phyloP scores from a whole-genome alignment of 2,329 filamentous ascomycete genomes.

The Claviceps arundinis region DNA sequence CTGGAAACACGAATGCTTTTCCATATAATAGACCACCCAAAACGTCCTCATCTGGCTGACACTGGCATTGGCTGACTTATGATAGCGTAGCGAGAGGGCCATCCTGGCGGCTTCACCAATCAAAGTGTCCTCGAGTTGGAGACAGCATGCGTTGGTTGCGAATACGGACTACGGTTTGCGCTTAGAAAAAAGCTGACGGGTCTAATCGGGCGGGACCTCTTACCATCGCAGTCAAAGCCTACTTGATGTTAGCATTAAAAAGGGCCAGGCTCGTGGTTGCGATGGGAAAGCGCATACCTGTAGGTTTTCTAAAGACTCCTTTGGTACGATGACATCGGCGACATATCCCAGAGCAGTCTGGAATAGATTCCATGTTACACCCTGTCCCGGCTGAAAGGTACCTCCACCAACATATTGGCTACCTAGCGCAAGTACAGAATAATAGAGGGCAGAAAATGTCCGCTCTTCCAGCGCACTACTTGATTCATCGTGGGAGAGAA shows the following conservation, averaged over 20 bases:
- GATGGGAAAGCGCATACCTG: background rate
- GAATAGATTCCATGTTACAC: conserved; percentile 11
- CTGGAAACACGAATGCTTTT: conserved; percentile 22
- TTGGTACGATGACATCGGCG: conserved; percentile 7
- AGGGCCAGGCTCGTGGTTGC: background rate
- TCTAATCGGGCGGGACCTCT: background rate
- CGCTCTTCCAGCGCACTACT: conserved; percentile 2
- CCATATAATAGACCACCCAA: conserved; percentile 26
- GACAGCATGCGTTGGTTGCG: conserved; percentile 18
- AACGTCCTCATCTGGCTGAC: conserved; percentile 16
- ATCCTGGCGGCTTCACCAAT: conserved; percentile 22
- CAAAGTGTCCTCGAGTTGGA: conserved; percentile 20
- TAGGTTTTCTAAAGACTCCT: conserved; percentile 1
- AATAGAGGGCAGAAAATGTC: conserved; percentile 21
- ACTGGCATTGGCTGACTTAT: conserved; percentile 10
- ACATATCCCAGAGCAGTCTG: conserved; percentile 9
- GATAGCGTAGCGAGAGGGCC: conserved; percentile 18
- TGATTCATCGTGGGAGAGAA: background rate
- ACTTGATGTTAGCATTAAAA: background rate
- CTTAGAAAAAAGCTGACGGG: background rate
- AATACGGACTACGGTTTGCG: conserved; percentile 20
- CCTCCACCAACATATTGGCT: conserved; percentile 17
- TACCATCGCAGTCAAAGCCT: conserved; percentile 6
- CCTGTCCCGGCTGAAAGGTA: conserved; percentile 8
- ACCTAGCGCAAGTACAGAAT: conserved; percentile 19